A percentile compares a stretch with the other conserved stretches of the same genome.
Conservation (phyloP, 768 basidiomycete species). For the Pholiota conissans region DNA sequence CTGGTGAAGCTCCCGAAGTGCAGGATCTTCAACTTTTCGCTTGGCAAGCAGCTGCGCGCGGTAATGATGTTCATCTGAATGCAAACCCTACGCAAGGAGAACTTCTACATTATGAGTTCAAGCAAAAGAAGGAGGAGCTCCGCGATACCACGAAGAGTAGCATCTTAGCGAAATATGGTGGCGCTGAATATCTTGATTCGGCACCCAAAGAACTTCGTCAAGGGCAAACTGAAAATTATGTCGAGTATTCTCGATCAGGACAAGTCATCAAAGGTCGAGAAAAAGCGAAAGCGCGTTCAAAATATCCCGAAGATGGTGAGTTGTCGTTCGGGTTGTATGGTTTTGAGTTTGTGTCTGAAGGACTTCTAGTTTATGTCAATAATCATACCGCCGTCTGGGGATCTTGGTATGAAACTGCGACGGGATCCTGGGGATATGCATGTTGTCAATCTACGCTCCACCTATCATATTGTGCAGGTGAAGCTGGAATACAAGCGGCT, state of each 20-base stretch:
- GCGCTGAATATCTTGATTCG: conserved; percentile 86
- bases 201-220: conserved; percentile 91
- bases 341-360: conserved; percentile 10
- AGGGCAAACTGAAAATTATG: conserved; percentile 96
- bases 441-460: conserved; percentile 91
- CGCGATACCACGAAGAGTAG: conserved; percentile 88
- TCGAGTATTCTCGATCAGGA: conserved; percentile 93
- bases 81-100: conserved; percentile 97
- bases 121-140: conserved; percentile 87
- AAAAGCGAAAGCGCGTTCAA: conserved; percentile 81
- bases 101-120: conserved; percentile 87
- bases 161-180: conserved; percentile 92
- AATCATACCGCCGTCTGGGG: conserved; percentile 99
- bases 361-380: conserved; percentile 70
- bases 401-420: conserved; percentile 80
- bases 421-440: conserved; percentile 85
- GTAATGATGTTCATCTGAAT: conserved; percentile 93
- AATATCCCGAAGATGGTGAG: conserved; percentile 96
- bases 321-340: conserved; percentile 14
- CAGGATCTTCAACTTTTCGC: conserved; percentile 95
- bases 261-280: conserved; percentile 91
- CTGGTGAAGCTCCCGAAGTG: conserved; percentile 91
- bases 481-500: conserved; percentile 78
- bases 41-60: conserved; percentile 91
- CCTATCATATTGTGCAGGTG: conserved; percentile 89